phyloP scores from a whole-genome alignment of 2,329 filamentous ascomycete species.

The Furcasterigmium furcatum region DNA sequence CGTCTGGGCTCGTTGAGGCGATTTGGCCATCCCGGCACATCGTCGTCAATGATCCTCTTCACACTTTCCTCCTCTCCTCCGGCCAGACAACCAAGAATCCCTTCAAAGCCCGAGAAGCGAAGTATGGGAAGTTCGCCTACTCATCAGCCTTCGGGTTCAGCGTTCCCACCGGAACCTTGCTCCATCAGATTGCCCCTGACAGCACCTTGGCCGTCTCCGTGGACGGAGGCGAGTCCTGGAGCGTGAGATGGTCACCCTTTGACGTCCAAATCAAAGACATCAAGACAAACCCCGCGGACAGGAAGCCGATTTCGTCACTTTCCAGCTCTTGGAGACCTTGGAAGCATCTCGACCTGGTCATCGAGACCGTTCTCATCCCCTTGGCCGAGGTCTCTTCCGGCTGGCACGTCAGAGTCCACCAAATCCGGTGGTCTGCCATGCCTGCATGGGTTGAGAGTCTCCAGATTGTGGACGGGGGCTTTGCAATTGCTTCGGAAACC shows the following conservation, averaged over 20 bases:
- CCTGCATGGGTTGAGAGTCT: slow-evolving; percentile 5
- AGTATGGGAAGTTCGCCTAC: slow-evolving; percentile 35
- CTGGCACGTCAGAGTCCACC: slow-evolving; percentile 11
- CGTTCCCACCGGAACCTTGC: slow-evolving; percentile 23
- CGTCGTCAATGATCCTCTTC: slow-evolving; percentile 26
- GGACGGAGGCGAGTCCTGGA: slow-evolving; percentile 12
- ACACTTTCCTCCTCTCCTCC: slow-evolving; percentile 33
- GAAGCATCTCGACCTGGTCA: slow-evolving; percentile 4
- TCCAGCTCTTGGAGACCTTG: slow-evolving; percentile 12
- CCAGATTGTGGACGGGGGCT: slow-evolving; percentile 11
- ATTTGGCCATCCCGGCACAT: slow-evolving; percentile 32
- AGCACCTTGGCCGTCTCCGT: slow-evolving; percentile 11
- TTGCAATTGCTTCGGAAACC: slow-evolving; percentile 9
- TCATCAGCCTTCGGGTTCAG: slow-evolving; percentile 33
- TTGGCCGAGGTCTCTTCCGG: slow-evolving; percentile 2
- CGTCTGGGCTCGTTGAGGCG: background rate
- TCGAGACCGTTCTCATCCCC: slow-evolving; percentile 10
- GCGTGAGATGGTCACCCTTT: slow-evolving; percentile 5
- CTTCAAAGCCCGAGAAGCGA: slow-evolving; percentile 29
- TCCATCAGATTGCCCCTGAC: slow-evolving; percentile 18
- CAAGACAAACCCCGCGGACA: background rate
- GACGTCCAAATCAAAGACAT: slow-evolving; percentile 4
- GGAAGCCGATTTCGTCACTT: background rate
- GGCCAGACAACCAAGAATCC: slow-evolving; percentile 27
- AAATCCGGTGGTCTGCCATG: slow-evolving; percentile 1